Base-by-base conservation (phyloP, 441 rosid genomes). In the Bruguiera hainesii region DNA sequence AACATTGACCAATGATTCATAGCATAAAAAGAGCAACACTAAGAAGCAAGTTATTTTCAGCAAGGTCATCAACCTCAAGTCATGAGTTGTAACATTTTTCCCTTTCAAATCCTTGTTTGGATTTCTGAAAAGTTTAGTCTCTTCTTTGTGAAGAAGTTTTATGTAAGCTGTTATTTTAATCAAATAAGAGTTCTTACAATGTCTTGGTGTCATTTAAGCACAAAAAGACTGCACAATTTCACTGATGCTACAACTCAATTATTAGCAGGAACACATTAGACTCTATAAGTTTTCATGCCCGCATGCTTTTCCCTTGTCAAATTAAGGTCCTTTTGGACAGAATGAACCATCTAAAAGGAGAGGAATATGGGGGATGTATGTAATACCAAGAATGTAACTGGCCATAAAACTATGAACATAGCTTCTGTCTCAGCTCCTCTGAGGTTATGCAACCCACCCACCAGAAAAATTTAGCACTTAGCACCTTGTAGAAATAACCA, bases 401-500 rank as follows among this genome's bases (percentile, higher is more conserved):
- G 16, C 29, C 29, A 28, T 13, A 11, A 46, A 16, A 48, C 56
- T 62, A 67, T 37, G 46, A 37, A 37, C 11, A 10, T 11, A 37
- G 46, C 15, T 15, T 53, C 28, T 16, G 28, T 28, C 19, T 53
- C 57, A 21, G 28, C 57, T 7, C 13, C 28, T 8, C 57, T 21
- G 7, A 53, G 57, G 28, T 3, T 53, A 19, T 33, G 42, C 16
- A 69, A 21, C 61, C 50, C 46, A 67, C 55, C 56, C 29, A 56
- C 52, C 57, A 61, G 16, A 53, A 61, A 50, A 64, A 39, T 30
- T 25, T 53, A 37, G 60, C 62, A 67, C 46, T 53, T 53, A 4
- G 30, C 67, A 50, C 39, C 60, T 61, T 61, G 65, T 28, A 30
- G 10, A 50, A 48, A 57, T 58, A 64, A 66, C 50, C 68, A 50